phyloP scores from a whole-genome alignment of 2,329 filamentous ascomycete species.

The Aspergillus glaucus region DNA sequence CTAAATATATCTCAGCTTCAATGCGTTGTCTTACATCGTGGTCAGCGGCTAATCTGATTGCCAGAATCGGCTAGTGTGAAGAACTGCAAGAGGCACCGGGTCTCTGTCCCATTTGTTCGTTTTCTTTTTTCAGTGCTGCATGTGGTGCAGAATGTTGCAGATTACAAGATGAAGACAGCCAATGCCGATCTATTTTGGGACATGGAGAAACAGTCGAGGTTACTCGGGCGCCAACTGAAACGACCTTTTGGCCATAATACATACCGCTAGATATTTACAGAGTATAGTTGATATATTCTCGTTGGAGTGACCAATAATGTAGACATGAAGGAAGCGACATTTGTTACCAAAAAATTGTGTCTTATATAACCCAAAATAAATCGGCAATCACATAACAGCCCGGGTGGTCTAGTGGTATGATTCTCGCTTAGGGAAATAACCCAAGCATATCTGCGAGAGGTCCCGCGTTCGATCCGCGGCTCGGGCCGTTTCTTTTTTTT shows the following conservation, averaged over 20 bases:
- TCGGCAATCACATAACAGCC: not conserved
- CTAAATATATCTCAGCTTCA: not conserved
- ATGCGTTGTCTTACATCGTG: conserved; percentile 6
- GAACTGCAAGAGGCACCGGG: conserved; percentile 6
- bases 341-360: no score
- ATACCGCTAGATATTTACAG: not conserved
- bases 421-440: conserved; percentile 16
- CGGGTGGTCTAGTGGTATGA: conserved; percentile 20
- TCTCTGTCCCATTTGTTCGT: not conserved
- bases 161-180: not conserved
- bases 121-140: not conserved
- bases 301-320: not conserved
- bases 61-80: conserved; percentile 20
- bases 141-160: not conserved
- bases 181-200: not conserved
- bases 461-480: conserved; percentile 15
- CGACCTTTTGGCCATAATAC: not conserved
- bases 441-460: conserved; percentile 19
- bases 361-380: not conserved
- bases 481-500: conserved; percentile 10
- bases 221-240: not conserved
- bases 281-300: not conserved
- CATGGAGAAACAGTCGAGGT: not conserved
- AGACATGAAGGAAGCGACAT: not conserved
- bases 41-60: conserved; percentile 16